Evolutionary conservation across 306 rosid genomes (phyloP).

Genomic region (Fragaria nilgerrensis): DNA sequence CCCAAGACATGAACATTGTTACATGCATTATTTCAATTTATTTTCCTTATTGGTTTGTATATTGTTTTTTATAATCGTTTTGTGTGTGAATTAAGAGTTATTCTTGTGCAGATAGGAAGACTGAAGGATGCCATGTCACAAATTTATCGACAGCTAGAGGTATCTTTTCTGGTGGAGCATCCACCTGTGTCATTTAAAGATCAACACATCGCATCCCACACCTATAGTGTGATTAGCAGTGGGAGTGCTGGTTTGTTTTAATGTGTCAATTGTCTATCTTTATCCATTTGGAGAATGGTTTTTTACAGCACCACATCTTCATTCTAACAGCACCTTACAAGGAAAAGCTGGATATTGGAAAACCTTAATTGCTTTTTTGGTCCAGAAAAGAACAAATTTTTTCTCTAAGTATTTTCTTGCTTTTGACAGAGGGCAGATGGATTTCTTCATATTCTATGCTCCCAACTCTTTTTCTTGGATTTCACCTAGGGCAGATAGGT

Average conservation of each 20-base stretch:
- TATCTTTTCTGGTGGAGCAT: constrained; percentile 22
- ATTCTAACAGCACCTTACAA: not conserved
- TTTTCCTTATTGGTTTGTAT: not conserved
- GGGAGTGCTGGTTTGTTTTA: not conserved
- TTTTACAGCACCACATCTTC: not conserved
- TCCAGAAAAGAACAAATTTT: not conserved
- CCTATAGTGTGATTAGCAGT: not conserved
- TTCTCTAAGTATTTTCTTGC: not conserved
- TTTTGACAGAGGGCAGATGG: not conserved
- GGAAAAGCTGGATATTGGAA: not conserved
- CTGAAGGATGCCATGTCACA: constrained; percentile 92
- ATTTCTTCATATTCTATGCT: not conserved
- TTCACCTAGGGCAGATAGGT: not conserved
- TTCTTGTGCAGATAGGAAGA: constrained; percentile 62
- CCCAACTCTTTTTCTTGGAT: not conserved
- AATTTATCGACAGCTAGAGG: constrained; percentile 90
- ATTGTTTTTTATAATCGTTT: not conserved
- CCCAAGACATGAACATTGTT: not conserved
- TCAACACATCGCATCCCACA: not conserved
- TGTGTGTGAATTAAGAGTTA: constrained; percentile 27
- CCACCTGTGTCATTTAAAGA: not conserved
- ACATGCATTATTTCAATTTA: not conserved
- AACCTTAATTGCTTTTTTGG: not conserved
- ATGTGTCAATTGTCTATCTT: not conserved
- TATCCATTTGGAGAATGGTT: not conserved